Percentiles rank a stretch among this genome's conserved stretches.
Evolutionary conservation across 257 asterid species (phyloP).

Genomic region (Craterostigma plantagineum): DNA sequence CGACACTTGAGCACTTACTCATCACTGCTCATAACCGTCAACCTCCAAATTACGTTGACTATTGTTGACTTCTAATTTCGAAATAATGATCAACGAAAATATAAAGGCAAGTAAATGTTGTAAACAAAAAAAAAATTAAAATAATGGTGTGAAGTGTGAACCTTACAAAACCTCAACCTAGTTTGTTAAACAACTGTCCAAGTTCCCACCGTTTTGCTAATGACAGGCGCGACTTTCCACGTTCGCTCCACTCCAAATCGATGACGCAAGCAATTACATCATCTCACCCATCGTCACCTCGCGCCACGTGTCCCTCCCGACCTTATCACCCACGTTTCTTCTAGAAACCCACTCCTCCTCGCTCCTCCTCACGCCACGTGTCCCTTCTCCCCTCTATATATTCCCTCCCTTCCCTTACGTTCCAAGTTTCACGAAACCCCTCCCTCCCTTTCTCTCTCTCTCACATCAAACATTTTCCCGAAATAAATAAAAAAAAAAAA

Average conservation of each 20-base stretch:
- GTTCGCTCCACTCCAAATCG: neutral
- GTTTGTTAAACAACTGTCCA: too few relatives aligned
- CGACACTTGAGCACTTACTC: too few relatives aligned
- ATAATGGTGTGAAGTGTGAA: too few relatives aligned
- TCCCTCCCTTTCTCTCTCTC: neutral
- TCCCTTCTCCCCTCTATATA: slow-evolving; percentile 27
- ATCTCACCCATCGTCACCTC: neutral
- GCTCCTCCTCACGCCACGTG: slow-evolving; percentile 40
- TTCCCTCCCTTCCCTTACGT: slow-evolving; percentile 22
- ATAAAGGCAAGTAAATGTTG: too few relatives aligned
- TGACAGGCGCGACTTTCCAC: too few relatives aligned
- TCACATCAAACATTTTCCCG: slow-evolving; percentile 1
- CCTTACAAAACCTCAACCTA: too few relatives aligned
- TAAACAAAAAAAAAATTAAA: too few relatives aligned
- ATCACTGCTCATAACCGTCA: too few relatives aligned
- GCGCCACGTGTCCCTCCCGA: slow-evolving; percentile 4
- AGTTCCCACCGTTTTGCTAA: too few relatives aligned
- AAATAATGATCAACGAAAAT: too few relatives aligned
- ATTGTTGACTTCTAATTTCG: too few relatives aligned
- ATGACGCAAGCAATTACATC: neutral
- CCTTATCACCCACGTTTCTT: slow-evolving; percentile 10
- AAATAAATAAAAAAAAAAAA: neutral
- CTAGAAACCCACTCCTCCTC: slow-evolving; percentile 16
- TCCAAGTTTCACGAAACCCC: slow-evolving; percentile 45
- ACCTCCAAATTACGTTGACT: too few relatives aligned